phyloP scores from a whole-genome alignment of 495 filamentous ascomycete species.

The Lophiotrema nucula region DNA sequence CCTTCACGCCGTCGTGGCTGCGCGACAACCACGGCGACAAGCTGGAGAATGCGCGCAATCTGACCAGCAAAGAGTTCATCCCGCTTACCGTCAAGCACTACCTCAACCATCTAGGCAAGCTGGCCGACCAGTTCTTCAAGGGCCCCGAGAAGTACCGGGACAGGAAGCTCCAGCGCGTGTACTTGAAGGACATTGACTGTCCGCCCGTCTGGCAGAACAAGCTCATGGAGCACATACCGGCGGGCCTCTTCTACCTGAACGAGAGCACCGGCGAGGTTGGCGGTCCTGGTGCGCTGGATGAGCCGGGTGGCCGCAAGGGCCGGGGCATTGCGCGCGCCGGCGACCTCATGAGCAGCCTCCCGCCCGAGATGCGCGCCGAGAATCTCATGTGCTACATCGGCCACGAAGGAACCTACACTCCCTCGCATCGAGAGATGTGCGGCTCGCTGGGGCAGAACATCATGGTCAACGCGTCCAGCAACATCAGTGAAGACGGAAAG shows the following conservation, averaged over 20 bases:
- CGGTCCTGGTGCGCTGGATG: slow-evolving; percentile 48
- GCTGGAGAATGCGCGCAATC: slow-evolving; percentile 73
- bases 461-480: slow-evolving; percentile 83
- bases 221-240: slow-evolving; percentile 72
- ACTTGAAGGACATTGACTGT: slow-evolving; percentile 94
- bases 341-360: slow-evolving; percentile 93
- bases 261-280: slow-evolving; percentile 62
- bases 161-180: slow-evolving; percentile 74
- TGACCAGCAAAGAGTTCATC: slow-evolving; percentile 64
- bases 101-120: slow-evolving; percentile 71
- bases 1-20: slow-evolving; percentile 81
- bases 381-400: slow-evolving; percentile 99
- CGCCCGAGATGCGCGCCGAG: slow-evolving; percentile 77
- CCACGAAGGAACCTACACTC: slow-evolving; percentile 96
- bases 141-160: slow-evolving; percentile 65
- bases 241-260: slow-evolving; percentile 80
- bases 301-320: slow-evolving; percentile 42
- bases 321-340: slow-evolving; percentile 63
- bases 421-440: slow-evolving; percentile 96
- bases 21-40: slow-evolving; percentile 69
- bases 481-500: slow-evolving; percentile 57
- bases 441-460: slow-evolving; percentile 93
- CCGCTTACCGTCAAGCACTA: slow-evolving; percentile 86
- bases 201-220: slow-evolving; percentile 78
- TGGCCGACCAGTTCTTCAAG: slow-evolving; percentile 68